Evolutionary conservation across 163 green algal species (phyloP), one percentile per base, ranked within the genome.

Genomic region (Scenedesmus sp.): DNA sequence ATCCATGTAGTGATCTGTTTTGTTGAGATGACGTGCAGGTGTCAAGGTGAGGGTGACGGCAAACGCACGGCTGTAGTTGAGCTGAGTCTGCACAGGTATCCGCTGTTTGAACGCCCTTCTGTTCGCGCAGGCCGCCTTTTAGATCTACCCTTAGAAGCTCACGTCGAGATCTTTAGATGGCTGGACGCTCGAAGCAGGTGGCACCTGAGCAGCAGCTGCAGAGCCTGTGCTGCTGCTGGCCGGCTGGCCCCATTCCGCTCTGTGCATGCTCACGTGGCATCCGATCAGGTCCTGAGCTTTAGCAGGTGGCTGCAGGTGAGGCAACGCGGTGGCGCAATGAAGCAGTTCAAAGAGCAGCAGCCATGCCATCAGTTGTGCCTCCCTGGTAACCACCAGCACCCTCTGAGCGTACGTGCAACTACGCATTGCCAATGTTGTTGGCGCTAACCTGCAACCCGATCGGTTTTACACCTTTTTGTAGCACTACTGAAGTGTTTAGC

Each of bases 121-220:
- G 13, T 18, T 33, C 56, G 20, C 30, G 65, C 65, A 76, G 65
- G 65, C 12, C 6, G 65, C 9, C 30, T 76, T 20, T 15, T 76
- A 37, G 26, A 76, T 37, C 30, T 76, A 76, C 65, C 65, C 40
- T 76, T 76, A 76, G 65, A 76, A 40, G 40, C 30, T 40, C 65
- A 76, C 7, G 9, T 76, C 7, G 65, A 76, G 6, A 40, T 76
- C 20, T 76, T 26, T 30, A 76, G 30, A 76, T 76, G 65, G 65
- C 65, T 76, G 65, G 65, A 76, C 65, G 30, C 65, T 76, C 30
- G 65, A 30, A 76, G 9, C 26, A 37, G 65, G 30, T 76, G 30
- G 65, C 65, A 76, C 65, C 6, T 76, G 30, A 76, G 65, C 26
- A 76, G 65, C 65, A 76, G 65, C 65, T 76, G 65, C 65, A 76